Evolutionary conservation across 2,329 filamentous ascomycete genomes (phyloP).

Genomic region (Bipolaris cookei): DNA sequence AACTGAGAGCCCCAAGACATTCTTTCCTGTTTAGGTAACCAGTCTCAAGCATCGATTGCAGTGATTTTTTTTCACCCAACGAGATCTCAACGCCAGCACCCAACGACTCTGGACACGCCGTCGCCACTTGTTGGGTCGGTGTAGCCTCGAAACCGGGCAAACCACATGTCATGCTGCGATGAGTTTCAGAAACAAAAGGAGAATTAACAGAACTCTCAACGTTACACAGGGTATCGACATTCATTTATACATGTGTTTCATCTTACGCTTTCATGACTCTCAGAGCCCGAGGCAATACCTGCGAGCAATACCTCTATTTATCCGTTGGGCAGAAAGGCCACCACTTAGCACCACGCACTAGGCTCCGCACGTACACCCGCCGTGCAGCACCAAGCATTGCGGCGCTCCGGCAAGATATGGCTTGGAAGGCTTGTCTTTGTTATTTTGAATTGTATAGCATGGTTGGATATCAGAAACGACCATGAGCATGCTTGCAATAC

Average conservation of each 20-base stretch:
- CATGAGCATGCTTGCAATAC: not conserved
- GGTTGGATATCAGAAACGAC: not conserved
- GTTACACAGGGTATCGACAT: not conserved
- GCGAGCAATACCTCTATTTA: slow-evolving; percentile 1
- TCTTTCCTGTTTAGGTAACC: slow-evolving; percentile 8
- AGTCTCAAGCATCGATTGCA: not conserved
- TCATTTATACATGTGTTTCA: not conserved
- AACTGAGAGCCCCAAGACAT: not conserved
- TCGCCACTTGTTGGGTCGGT: not conserved
- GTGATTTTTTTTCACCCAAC: slow-evolving; percentile 5
- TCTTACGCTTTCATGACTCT: not conserved
- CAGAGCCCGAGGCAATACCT: not conserved
- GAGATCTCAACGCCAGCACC: not conserved
- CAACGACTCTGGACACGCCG: not conserved
- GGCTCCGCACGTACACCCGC: slow-evolving; percentile 4
- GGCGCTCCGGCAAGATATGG: slow-evolving; percentile 5
- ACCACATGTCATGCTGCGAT: not conserved
- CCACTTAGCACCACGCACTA: slow-evolving; percentile 11
- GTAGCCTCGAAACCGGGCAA: not conserved
- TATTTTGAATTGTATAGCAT: slow-evolving; percentile 2
- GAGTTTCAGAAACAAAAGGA: not conserved
- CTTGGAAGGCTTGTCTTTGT: slow-evolving; percentile 11
- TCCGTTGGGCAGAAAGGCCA: slow-evolving; percentile 13
- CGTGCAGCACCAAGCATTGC: slow-evolving; percentile 15
- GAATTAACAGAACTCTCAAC: not conserved